Base-by-base conservation (phyloP, 495 filamentous ascomycete species). In the Aspergillus bertholletiae region DNA sequence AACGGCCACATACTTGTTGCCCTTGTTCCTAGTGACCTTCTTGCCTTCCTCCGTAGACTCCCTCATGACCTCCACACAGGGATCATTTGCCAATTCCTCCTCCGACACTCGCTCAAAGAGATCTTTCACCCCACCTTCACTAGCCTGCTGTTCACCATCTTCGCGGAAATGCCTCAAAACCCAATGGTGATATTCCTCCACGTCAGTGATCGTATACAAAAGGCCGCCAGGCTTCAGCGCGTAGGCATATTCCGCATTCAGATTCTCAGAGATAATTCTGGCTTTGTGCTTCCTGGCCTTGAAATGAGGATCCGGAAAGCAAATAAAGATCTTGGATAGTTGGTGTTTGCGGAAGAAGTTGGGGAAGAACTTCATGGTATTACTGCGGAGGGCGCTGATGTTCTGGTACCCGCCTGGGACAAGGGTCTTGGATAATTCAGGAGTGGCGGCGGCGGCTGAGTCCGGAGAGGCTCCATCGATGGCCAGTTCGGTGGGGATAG, bases 291-390 rank as follows among this genome's bases (percentile, higher is more conserved):
- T 98, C 47, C 93, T 84, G 22, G 87, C 83, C 75, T 98, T 98
- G 78, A 98, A 98, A 69, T 98, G 94, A 56, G 94, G 94, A 65
- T 98, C 94, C 0, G 94, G 94, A 72, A 98, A 98, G 75, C 94
- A 97, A 65, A 98, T 88, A 69, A 97, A 98, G 67, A 96, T 88
- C 68, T 91, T 93, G 51, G 79, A 80, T 26, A 98, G 83, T 65
- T 96, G 88, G 23, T 66, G 63, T 39, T 71, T 87, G 49, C 68
- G 72, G 76, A 97, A 97, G 79, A 96, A 95, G 68, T 97, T 96
- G 37, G 94, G 93, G 15, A 97, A 75, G 75, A 97, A 97, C 61
- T 97, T 97, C 94, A 98, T 98, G 13, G 89, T 89, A 75, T 98
- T 98, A 56, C 88, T 88, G 54, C 94, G 87, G 39, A 97, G 71